Base-by-base conservation (phyloP, 192 early-diverging fungal genomes). In the Gorgonomyces haynaldii region DNA sequence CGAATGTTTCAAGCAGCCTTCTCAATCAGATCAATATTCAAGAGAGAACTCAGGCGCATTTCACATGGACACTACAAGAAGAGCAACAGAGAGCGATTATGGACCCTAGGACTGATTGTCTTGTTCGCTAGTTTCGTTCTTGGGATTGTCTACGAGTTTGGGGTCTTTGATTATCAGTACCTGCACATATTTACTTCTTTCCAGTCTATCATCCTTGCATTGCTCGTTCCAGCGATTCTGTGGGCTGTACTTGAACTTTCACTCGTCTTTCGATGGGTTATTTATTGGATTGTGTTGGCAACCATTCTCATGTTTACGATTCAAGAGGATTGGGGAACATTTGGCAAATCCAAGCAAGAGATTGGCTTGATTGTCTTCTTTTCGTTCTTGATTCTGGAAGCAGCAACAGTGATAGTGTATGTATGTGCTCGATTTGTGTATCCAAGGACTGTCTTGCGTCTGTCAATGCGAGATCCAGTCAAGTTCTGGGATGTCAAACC, bases 1-100 rank as follows among this genome's bases (percentile, higher is more conserved):
- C 60, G 60, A n/a, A 77, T 47, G 19, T 63, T 58, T 20, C 51
- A 57, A 29, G 64, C 52, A 53, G 73, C 74, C 37, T 70, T 70
- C 35, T n/a, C n/a, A n/a, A n/a, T 37, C 36, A 43, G 42, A 15
- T 27, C 25, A 20, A 49, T 49, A 26, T 49, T 24, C 46, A 35
- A 49, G 28, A 32, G 46, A 20, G 46, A 49, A 16, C 32, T 49
- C 5, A 3, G 19, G 8, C 31, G 46, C 22, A 21, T 26, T 15
- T 37, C 34, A 13, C 31, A 49, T 20, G 46, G 46, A 13, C 46
- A 49, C 19, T 49, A 49, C 21, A 36, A 36, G 21, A 49, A 49
- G 23, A 22, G 19, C 29, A 9, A 8, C 6, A n/a, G 15, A 15
- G 42, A 43, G 29, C 25, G 29, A 28, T 21, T 43, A 2, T 43